A percentile compares a stretch with the other conserved stretches of the same genome.
Conservation (phyloP, 2,329 filamentous ascomycete species). For the Hysterium pulicare region DNA sequence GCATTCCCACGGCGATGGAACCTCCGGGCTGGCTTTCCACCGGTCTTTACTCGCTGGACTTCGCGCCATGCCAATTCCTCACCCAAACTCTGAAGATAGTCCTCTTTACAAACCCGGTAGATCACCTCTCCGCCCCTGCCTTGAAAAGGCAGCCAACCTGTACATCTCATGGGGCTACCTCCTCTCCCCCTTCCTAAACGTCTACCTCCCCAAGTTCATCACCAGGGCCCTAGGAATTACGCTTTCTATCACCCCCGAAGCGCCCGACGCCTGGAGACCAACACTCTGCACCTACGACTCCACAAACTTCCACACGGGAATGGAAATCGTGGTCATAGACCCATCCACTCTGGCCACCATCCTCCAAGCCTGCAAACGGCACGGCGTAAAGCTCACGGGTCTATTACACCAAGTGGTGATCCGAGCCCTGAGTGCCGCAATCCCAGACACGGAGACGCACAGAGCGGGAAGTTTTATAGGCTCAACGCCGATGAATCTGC, state of each 20-base stretch:
- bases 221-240: constrained; percentile 31
- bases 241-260: constrained; percentile 16
- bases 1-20: constrained; percentile 45
- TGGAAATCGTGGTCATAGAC: constrained; percentile 33
- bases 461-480: constrained; percentile 34
- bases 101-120: constrained; percentile 10
- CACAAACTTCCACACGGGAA: constrained; percentile 21
- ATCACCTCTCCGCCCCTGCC: constrained; percentile 29
- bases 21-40: constrained; percentile 44
- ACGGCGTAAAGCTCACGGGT: constrained; percentile 42
- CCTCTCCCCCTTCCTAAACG: constrained; percentile 37
- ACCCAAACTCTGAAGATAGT: neutral
- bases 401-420: constrained; percentile 40
- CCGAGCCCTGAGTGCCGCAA: constrained; percentile 33
- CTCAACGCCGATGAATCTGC: constrained; percentile 42
- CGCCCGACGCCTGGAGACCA: constrained; percentile 36
- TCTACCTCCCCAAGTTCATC: constrained; percentile 37
- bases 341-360: constrained; percentile 21
- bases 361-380: constrained; percentile 27
- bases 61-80: neutral
- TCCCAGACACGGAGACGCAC: constrained; percentile 14
- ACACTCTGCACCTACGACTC: constrained; percentile 23
- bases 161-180: constrained; percentile 46
- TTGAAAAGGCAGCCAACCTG: constrained; percentile 39
- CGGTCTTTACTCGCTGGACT: constrained; percentile 33